Percentiles rank a stretch among this genome's conserved stretches.
Evolutionary conservation across 257 asterid genomes (phyloP).

Genomic region (Solanum appendiculatum): DNA sequence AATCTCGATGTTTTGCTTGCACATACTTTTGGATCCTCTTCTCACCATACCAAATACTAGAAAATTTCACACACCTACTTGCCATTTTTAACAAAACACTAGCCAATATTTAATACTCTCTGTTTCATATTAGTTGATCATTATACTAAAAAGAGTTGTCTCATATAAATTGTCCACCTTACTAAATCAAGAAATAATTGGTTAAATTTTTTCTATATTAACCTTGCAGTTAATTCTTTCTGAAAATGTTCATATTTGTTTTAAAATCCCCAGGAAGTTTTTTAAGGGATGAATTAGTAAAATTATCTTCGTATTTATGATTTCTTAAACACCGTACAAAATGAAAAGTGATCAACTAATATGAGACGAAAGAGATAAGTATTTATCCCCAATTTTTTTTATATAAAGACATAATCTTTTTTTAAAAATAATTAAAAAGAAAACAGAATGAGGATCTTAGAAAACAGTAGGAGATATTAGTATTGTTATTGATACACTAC

Average conservation of each 20-base stretch:
- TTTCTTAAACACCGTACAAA: neutral
- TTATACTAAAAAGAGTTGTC: too few species aligned
- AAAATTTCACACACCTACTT: neutral
- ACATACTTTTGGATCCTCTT: neutral
- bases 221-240: neutral
- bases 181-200: too few species aligned
- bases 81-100: neutral
- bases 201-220: too few species aligned
- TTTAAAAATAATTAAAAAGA: too few species aligned
- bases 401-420: neutral
- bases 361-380: too few species aligned
- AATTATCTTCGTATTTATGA: neutral
- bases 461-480: slow-evolving; percentile 10
- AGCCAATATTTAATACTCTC: neutral
- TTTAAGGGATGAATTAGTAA: too few species aligned
- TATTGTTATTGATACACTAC: neutral
- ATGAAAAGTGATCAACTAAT: neutral
- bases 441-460: neutral
- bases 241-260: neutral
- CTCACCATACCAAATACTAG: neutral
- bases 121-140: rapidly evolving
- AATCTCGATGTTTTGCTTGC: neutral
- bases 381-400: neutral
- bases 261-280: rapidly evolving
- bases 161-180: neutral